Evolutionary conservation across 495 filamentous ascomycete genomes (phyloP).

Genomic region (Alectoria sarmentosa): DNA sequence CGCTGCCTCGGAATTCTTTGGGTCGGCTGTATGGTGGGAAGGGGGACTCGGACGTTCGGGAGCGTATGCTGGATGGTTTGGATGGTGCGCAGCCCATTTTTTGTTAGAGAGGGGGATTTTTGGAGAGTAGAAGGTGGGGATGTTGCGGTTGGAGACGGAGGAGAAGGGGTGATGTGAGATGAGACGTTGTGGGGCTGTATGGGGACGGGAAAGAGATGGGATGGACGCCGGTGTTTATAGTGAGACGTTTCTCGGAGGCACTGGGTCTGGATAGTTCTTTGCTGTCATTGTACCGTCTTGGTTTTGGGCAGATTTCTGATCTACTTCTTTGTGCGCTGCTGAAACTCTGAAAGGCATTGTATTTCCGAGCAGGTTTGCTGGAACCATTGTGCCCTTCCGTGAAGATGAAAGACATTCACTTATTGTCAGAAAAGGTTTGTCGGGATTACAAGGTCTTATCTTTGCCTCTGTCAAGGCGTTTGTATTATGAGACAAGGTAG

Average conservation of each 20-base stretch:
- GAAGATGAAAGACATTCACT: neutral
- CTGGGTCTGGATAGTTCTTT: neutral
- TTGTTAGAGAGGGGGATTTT: neutral
- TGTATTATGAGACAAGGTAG: neutral
- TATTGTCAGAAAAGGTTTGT: neutral
- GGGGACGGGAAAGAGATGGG: neutral
- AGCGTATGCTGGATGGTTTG: neutral
- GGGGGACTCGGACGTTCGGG: neutral
- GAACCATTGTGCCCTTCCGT: neutral
- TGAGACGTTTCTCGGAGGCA: neutral
- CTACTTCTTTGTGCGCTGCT: neutral
- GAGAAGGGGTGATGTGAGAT: neutral
- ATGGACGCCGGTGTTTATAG: neutral
- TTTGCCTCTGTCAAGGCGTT: neutral
- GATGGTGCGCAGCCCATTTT: neutral
- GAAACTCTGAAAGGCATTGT: neutral
- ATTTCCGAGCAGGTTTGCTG: neutral
- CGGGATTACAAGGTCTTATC: neutral
- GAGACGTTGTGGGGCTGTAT: neutral
- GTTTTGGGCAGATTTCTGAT: no score
- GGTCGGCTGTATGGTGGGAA: neutral
- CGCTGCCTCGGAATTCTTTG: neutral
- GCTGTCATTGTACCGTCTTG: neutral
- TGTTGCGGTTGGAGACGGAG: neutral
- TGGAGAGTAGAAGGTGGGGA: neutral